A percentile compares a stretch with the other conserved stretches of the same genome.
Evolutionary conservation across 176 grass and related monocot species (phyloP).

Genomic region (Neostapfia colusana): DNA sequence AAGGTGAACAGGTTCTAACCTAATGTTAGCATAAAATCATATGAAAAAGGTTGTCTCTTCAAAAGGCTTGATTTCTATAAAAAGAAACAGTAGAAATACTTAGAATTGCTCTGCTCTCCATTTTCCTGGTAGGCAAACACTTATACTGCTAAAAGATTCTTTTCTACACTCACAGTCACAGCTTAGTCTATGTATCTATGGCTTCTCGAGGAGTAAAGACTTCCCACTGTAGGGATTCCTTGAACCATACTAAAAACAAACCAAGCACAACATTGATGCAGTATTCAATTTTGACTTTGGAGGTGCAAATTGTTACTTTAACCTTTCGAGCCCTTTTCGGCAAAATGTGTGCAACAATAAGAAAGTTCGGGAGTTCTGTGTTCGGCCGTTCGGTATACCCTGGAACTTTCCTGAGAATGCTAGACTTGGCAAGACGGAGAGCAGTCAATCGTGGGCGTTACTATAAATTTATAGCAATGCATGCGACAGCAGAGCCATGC

Average conservation of each 20-base stretch:
- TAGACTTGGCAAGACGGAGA: neutral
- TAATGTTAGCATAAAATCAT: neutral
- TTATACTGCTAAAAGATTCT: neutral
- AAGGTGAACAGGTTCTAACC: neutral
- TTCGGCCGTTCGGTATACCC: neutral
- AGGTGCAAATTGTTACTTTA: slow-evolving; percentile 3
- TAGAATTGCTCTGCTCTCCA: no score
- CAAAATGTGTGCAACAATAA: neutral
- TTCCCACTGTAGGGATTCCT: slow-evolving; percentile 12
- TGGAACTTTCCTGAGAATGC: slow-evolving; percentile 11
- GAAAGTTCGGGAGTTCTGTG: neutral
- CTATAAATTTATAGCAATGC: neutral
- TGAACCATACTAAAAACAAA: slow-evolving; percentile 17
- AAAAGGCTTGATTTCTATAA: no score
- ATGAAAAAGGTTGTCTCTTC: no score
- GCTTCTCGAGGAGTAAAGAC: neutral
- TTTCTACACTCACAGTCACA: neutral
- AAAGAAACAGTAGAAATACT: no score
- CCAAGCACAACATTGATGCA: neutral
- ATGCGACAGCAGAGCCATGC: neutral
- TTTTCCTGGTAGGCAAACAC: neutral
- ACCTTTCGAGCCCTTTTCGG: neutral
- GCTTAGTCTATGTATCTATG: neutral
- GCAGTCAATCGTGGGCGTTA: neutral
- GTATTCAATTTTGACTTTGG: slow-evolving; percentile 13